phyloP scores from a whole-genome alignment of 139 green algal genomes.

The Coelastrella sp. region DNA sequence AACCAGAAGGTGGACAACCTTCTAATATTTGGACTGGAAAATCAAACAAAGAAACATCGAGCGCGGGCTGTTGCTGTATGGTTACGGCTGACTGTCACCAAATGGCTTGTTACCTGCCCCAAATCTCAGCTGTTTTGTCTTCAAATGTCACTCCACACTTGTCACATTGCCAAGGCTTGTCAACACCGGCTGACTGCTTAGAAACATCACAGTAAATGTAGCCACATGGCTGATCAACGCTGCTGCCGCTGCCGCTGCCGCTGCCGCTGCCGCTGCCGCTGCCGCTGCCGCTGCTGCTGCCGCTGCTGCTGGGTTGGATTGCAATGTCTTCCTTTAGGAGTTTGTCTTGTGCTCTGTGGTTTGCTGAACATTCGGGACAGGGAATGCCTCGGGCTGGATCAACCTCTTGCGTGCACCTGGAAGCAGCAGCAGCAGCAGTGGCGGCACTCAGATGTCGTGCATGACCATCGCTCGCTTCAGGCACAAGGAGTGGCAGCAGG shows the following conservation, averaged over 20 bases:
- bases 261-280: background rate
- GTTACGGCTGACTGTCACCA: too few species aligned
- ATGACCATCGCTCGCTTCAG: too few species aligned
- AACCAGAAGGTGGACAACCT: too few species aligned
- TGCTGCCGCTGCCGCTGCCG: conserved; percentile 4
- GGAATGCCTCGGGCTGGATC: conserved; percentile 34
- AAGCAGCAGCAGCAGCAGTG: background rate
- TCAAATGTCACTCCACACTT: background rate
- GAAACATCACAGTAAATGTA: conserved; percentile 30
- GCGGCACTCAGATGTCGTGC: too few species aligned
- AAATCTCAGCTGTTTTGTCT: background rate
- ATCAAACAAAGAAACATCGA: too few species aligned
- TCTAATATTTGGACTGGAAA: too few species aligned
- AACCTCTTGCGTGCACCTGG: conserved; percentile 1
- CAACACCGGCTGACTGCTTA: background rate
- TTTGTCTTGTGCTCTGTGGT: conserved; percentile 33
- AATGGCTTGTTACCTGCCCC: conserved; percentile 10
- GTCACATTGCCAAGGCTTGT: conserved; percentile 31
- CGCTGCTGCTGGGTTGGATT: background rate
- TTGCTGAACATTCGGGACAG: conserved; percentile 26
- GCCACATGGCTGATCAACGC: background rate
- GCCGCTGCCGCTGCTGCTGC: background rate
- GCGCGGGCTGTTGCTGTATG: too few species aligned
- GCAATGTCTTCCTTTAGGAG: background rate
- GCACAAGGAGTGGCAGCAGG: background rate